Evolutionary conservation across 371 early-diverging fungal genomes (phyloP), one percentile per base, ranked within the genome.

Genomic region (Apophysomyces trapeziformis): DNA sequence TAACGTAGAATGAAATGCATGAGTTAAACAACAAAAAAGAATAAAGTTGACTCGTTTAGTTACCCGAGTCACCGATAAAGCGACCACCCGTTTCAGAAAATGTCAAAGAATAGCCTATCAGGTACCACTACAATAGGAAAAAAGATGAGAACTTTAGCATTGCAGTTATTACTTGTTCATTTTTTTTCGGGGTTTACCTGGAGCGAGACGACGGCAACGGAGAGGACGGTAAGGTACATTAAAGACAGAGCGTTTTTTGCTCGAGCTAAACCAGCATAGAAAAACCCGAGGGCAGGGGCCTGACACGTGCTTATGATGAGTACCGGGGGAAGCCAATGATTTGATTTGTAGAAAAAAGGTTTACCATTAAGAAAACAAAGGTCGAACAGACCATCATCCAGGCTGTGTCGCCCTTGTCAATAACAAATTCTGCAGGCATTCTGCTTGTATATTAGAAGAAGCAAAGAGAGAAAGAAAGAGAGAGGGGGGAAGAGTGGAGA

Each of bases 211-310:
- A 96, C 86, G 21, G 93, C 90, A 12, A 91, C 83, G 21, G 93
- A 85, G 32, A 95, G 72, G 73, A 93, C 82, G 26, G 89, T 88
- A 18, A 93, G 76, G 72, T 95, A 90, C 75, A 95, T 91, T 18
- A 93, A 78, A 8, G 93, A 90, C 18, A 94, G 78, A 8, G 93
- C 92, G 68, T 91, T 88, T 74, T 92, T 92, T 66, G 85, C 85
- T 37, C 93, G 83, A 13, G 92, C 89, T 83, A 95, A 85, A 26
- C 96, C 96, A 63, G 93, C 88, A 79, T 95, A 95, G 72, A 93
- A 93, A 69, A 88, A 86, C 36, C 92, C 92, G 6, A 90, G 78
- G 7, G 90, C 92, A 4, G 92, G 92, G 12, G 86, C 79, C 83
- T 83, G 63, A 21, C n/a, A 60, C 26, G 38, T 46, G 38, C 57